phyloP scores from a whole-genome alignment of 306 rosid species.

The Cicer judaicum region DNA sequence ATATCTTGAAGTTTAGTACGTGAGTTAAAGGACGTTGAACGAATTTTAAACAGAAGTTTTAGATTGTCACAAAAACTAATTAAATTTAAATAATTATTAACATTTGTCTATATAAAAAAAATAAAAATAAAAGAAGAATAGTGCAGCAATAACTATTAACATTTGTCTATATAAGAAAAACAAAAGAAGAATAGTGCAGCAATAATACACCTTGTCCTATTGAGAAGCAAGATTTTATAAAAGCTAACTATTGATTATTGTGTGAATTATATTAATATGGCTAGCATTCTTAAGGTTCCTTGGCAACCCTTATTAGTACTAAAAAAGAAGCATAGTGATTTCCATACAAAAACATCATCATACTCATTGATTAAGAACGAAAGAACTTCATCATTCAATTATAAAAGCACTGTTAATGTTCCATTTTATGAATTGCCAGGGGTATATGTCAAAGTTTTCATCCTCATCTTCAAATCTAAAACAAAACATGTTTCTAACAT shows the following conservation, averaged over 20 bases:
- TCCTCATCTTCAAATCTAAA: slow-evolving; percentile 1
- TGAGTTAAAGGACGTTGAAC: too few relatives aligned
- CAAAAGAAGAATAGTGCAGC: not conserved
- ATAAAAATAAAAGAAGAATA: not conserved
- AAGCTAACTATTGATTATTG: slow-evolving; percentile 24
- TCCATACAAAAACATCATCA: slow-evolving; percentile 30
- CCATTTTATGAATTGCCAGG: slow-evolving; percentile 52
- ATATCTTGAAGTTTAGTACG: too few relatives aligned
- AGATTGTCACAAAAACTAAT: too few relatives aligned
- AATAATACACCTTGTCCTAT: slow-evolving; percentile 7
- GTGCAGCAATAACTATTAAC: not conserved
- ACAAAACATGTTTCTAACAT: not conserved
- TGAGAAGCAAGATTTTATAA: slow-evolving; percentile 12
- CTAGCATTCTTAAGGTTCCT: slow-evolving; percentile 34
- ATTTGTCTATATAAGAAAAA: too few relatives aligned
- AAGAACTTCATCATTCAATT: slow-evolving; percentile 44
- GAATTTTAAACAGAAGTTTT: too few relatives aligned
- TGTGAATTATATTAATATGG: slow-evolving; percentile 28
- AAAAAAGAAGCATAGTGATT: slow-evolving; percentile 24
- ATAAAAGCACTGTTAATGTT: slow-evolving; percentile 33
- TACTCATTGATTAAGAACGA: slow-evolving; percentile 32
- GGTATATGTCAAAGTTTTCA: slow-evolving; percentile 44
- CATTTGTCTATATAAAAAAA: too few relatives aligned
- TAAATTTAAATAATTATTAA: too few relatives aligned
- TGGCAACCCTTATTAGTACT: slow-evolving; percentile 23